Evolutionary conservation across 192 early-diverging fungal genomes (phyloP).

Genomic region (Backusella circina): DNA sequence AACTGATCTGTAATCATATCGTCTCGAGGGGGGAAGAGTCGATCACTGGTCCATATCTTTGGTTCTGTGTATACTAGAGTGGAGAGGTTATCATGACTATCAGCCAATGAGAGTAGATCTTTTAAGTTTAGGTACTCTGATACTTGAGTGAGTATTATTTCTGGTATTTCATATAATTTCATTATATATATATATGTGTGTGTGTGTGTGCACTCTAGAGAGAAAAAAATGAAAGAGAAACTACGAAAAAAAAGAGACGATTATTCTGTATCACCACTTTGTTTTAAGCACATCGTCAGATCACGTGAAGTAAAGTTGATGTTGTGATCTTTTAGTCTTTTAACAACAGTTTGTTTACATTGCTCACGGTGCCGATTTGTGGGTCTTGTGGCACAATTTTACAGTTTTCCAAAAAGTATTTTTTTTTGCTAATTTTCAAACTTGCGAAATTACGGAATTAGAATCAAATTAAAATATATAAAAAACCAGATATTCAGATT

Average conservation of each 20-base stretch:
- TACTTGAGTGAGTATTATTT: constrained; percentile 3
- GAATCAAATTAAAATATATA: background rate
- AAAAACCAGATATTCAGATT: background rate
- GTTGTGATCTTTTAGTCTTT: constrained; percentile 3
- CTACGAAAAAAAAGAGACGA: background rate
- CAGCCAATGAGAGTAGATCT: constrained; percentile 8
- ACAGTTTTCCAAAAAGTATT: background rate
- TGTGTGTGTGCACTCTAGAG: background rate
- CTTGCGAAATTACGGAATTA: background rate
- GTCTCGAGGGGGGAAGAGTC: constrained; percentile 19
- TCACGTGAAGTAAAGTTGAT: background rate
- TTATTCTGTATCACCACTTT: background rate
- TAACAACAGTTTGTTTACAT: background rate
- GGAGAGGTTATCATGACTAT: background rate
- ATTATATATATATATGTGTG: background rate
- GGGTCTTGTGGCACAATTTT: background rate
- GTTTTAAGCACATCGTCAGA: background rate
- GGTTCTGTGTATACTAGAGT: constrained; percentile 12
- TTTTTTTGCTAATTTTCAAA: background rate
- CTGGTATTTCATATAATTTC: constrained; percentile 1
- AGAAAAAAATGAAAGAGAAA: background rate
- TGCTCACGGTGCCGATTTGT: background rate
- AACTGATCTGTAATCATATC: constrained; percentile 19
- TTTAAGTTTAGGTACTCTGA: background rate
- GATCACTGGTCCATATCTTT: constrained; percentile 3